Percentiles rank a stretch among this genome's conserved stretches.
These are phyloP conservation scores for Salix arbutifolia DNA, from an alignment of 345 rosid species.

Conservation along the genomic window DNA sequence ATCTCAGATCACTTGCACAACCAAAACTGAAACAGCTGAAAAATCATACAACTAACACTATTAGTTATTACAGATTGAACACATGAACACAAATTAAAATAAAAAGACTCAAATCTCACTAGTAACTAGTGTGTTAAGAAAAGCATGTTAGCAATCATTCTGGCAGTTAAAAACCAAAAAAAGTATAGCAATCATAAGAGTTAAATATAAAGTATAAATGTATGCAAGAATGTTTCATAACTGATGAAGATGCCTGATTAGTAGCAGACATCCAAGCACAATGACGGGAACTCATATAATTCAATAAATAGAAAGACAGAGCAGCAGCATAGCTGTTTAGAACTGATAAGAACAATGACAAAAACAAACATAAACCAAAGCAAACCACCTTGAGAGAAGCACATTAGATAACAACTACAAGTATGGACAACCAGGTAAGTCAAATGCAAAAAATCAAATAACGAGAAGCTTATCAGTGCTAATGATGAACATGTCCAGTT, in stretches of 20 bases:
- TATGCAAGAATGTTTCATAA: background rate
- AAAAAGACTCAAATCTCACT: background rate
- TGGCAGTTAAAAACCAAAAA: background rate
- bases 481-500: background rate
- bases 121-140: background rate
- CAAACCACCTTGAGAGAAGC: background rate
- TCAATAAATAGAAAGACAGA: background rate
- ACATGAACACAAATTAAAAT: background rate
- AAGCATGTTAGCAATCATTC: background rate
- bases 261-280: background rate
- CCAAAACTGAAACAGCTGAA: constrained; percentile 11
- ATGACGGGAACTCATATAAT: background rate
- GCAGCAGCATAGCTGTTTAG: background rate
- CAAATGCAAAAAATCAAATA: constrained; percentile 7
- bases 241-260: background rate
- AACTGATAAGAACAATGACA: background rate
- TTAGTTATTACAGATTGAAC: background rate
- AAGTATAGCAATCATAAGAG: background rate
- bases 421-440: background rate
- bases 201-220: background rate
- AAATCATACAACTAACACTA: background rate
- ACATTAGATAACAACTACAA: background rate
- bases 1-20: constrained; percentile 8
- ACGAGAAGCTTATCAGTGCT: background rate
- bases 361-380: background rate